Evolutionary conservation across 305 asterid genomes (phyloP).

Genomic region (Rubia tinctorum): DNA sequence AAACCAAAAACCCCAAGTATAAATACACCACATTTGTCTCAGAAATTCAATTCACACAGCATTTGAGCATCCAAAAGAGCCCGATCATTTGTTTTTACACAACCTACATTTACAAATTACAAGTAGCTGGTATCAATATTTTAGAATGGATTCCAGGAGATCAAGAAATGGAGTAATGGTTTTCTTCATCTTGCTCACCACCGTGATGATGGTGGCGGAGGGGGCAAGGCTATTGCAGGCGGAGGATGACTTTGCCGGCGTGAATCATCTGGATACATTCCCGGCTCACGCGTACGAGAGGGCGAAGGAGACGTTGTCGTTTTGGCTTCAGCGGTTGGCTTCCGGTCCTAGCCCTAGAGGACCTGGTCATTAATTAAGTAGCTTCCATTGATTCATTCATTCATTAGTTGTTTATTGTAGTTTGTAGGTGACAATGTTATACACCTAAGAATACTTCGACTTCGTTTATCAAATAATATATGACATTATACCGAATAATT

Average conservation of each 20-base stretch:
- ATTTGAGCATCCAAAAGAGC: too few relatives aligned
- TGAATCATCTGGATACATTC: constrained; percentile 4
- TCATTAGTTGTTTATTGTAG: too few relatives aligned
- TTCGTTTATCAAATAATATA: too few relatives aligned
- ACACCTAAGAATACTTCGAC: too few relatives aligned
- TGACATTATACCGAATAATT: too few relatives aligned
- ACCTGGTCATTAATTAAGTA: constrained; percentile 28
- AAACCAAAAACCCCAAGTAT: not conserved
- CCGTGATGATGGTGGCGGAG: constrained; percentile 17
- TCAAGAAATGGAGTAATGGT: not conserved
- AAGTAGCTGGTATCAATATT: too few relatives aligned
- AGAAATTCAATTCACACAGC: not conserved
- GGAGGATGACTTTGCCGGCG: constrained; percentile 19
- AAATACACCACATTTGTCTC: constrained; percentile 3
- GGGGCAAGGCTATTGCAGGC: constrained; percentile 32
- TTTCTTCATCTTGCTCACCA: constrained; percentile 12
- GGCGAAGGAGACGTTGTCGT: constrained; percentile 20
- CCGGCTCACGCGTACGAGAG: constrained; percentile 15
- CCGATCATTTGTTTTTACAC: not conserved
- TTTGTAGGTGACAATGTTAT: too few relatives aligned
- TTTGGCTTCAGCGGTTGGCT: constrained; percentile 23
- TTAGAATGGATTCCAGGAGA: constrained; percentile 6
- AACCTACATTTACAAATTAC: not conserved
- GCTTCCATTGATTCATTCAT: too few relatives aligned
- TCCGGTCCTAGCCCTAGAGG: constrained; percentile 36